phyloP scores from a whole-genome alignment of 805 yeast species.

The Suhomyces canberraensis region DNA sequence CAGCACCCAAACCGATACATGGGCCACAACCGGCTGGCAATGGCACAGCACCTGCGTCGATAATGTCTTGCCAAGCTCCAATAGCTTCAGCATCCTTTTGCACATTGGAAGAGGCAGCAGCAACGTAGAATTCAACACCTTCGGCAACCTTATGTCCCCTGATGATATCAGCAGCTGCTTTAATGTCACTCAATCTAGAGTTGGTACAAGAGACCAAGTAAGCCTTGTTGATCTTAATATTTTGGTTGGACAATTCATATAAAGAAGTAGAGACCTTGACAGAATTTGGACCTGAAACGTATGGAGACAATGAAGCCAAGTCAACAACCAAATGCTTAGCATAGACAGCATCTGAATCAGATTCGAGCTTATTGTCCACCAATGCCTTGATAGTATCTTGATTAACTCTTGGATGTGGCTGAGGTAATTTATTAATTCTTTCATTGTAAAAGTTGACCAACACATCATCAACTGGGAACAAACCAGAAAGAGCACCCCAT shows the following conservation, averaged over 20 bases:
- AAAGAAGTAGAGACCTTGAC: slow-evolving; percentile 87
- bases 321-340: slow-evolving; percentile 87
- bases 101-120: slow-evolving; percentile 93
- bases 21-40: slow-evolving; percentile 99
- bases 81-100: slow-evolving; percentile 85
- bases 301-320: slow-evolving; percentile 76
- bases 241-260: slow-evolving; percentile 64
- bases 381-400: slow-evolving; percentile 53
- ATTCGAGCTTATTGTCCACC: slow-evolving; percentile 37
- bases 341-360: slow-evolving; percentile 79
- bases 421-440: slow-evolving; percentile 56
- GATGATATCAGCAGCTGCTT: slow-evolving; percentile 90
- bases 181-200: slow-evolving; percentile 86
- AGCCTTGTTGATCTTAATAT: slow-evolving; percentile 85
- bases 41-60: slow-evolving; percentile 92
- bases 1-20: slow-evolving; percentile 96
- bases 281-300: slow-evolving; percentile 94
- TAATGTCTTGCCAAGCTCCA: slow-evolving; percentile 89
- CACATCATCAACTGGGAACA: slow-evolving; percentile 91
- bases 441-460: slow-evolving; percentile 69
- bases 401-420: slow-evolving; percentile 83
- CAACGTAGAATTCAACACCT: slow-evolving; percentile 93
- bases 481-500: slow-evolving; percentile 97
- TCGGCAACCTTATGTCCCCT: slow-evolving; percentile 79
- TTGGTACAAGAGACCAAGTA: slow-evolving; percentile 98